Evolutionary conservation across 371 early-diverging fungal species (phyloP).

Genomic region (Apophysomyces sp.): DNA sequence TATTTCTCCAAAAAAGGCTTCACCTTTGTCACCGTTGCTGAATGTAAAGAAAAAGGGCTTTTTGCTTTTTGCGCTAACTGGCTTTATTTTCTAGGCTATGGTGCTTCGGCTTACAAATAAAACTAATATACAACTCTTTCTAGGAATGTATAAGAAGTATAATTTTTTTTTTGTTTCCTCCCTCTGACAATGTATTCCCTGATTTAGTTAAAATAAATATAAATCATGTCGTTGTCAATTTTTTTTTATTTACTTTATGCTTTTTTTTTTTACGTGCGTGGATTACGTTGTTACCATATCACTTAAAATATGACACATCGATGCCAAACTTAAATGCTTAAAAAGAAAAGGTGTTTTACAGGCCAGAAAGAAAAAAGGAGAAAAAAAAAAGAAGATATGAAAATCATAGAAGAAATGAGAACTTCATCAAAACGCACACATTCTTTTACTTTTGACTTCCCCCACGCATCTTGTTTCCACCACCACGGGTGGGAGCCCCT

Average conservation of each 20-base stretch:
- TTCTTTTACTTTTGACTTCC: conserved; percentile 1
- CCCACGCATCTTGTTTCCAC: background rate
- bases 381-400: background rate
- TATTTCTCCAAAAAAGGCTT: conserved; percentile 31
- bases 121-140: background rate
- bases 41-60: conserved; percentile 26
- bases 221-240: background rate
- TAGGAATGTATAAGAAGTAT: too few relatives aligned
- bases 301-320: background rate
- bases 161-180: too few relatives aligned
- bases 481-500: background rate
- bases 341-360: conserved; percentile 1
- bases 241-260: background rate
- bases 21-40: conserved; percentile 49
- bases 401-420: background rate
- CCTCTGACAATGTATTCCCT: too few relatives aligned
- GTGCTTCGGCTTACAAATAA: conserved; percentile 3
- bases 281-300: background rate
- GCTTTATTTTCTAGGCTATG: background rate
- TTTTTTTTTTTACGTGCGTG: background rate
- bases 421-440: background rate
- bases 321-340: background rate
- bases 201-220: too few relatives aligned
- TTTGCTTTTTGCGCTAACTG: background rate
- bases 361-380: background rate